Base-by-base conservation (phyloP, 73 alveolate species). In the Stentor coeruleus region DNA sequence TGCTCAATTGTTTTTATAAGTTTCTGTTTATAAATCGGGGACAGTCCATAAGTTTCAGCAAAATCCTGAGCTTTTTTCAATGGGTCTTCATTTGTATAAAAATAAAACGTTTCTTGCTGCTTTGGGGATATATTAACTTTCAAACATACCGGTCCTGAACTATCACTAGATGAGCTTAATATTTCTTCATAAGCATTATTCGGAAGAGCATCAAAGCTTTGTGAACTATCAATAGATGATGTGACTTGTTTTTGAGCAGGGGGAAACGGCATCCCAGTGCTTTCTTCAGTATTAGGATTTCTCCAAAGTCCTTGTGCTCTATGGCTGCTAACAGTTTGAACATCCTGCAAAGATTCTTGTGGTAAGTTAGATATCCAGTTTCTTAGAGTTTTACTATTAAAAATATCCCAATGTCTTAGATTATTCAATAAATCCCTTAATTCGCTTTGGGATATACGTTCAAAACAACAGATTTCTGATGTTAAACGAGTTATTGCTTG, bases 251-350 rank as follows among this genome's bases (percentile, higher is more conserved):
- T n/a, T n/a, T n/a, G n/a, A 6, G 28, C 66, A 11, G 28, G 28
- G 20, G 20, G 28, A 49, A 49, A 6, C 6, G 66, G 66, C 66
- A 49, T 11, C 20, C 66, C 66, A 6, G 66, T 49, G 20, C 66
- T 49, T 49, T 49, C 66, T 20, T 49, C 66, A 49, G 66, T 49
- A 49, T 49, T 49, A n/a, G n/a, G n/a, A n/a, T n/a, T n/a, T n/a
- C n/a, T n/a, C n/a, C n/a, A n/a, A n/a, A n/a, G n/a, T n/a, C n/a
- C n/a, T n/a, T n/a, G n/a, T n/a, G n/a, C n/a, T n/a, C n/a, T n/a
- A n/a, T n/a, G n/a, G n/a, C n/a, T n/a, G n/a, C n/a, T n/a, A n/a
- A n/a, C n/a, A n/a, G n/a, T n/a, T n/a, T n/a, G n/a, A n/a, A n/a
- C n/a, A n/a, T n/a, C n/a, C n/a, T n/a, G n/a, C n/a, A n/a, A n/a